Conservation (phyloP, 2,329 filamentous ascomycete genomes). For the Xylariaceae sp. region DNA sequence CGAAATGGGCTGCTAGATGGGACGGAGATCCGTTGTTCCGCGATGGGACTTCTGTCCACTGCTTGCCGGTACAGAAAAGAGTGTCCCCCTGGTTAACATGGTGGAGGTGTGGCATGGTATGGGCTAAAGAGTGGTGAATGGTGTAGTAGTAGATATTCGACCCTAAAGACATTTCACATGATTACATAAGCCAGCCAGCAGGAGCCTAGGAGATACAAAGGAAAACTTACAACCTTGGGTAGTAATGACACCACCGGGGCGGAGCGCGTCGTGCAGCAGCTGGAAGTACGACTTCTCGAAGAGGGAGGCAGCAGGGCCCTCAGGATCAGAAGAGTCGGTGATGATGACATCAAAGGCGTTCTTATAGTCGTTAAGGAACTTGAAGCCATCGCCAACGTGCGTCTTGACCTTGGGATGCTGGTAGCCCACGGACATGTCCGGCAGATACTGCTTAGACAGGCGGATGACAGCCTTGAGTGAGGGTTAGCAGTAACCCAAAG, state of each 20-base stretch:
- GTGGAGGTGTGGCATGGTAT: no score
- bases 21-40: no score
- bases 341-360: slow-evolving; percentile 99
- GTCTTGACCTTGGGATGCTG: slow-evolving; percentile 89
- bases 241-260: slow-evolving; percentile 95
- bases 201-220: slow-evolving; percentile 47
- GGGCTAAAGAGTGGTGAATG: no score
- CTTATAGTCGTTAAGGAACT: slow-evolving; percentile 95
- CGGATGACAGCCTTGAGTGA: slow-evolving; percentile 74
- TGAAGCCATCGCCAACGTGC: slow-evolving; percentile 96
- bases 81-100: no score
- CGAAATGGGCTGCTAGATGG: no score
- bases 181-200: slow-evolving; percentile 16
- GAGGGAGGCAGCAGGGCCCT: slow-evolving; percentile 90
- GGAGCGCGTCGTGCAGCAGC: slow-evolving; percentile 82
- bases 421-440: slow-evolving; percentile 89
- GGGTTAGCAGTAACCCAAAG: slow-evolving; percentile 21
- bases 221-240: slow-evolving; percentile 99
- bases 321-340: slow-evolving; percentile 96
- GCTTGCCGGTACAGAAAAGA: no score
- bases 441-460: slow-evolving; percentile 96
- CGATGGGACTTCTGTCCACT: no score
- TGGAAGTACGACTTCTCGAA: slow-evolving; percentile 99
- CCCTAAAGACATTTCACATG: slow-evolving; percentile 3
- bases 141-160: no score